These are phyloP conservation scores for Cladosporium sphaerospermum DNA, from an alignment of 2,329 filamentous ascomycete species.

Conservation along the genomic window DNA sequence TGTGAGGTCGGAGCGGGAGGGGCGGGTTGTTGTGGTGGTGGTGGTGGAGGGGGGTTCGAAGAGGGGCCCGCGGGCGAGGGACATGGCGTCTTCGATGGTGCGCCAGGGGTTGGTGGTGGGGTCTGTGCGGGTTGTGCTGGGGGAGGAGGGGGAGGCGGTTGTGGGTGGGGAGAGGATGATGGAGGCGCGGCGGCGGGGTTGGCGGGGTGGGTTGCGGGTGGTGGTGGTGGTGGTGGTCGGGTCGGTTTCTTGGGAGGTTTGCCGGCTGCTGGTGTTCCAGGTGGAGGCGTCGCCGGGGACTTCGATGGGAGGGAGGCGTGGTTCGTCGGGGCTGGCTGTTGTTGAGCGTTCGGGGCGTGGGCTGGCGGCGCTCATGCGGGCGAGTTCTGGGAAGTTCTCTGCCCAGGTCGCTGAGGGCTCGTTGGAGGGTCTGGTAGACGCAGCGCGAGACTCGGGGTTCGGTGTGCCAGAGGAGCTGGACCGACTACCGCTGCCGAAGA, in stretches of 20 bases:
- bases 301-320: not conserved
- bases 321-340: not conserved
- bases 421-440: conserved; percentile 17
- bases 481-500: conserved; percentile 19
- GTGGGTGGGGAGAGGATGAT: conserved; percentile 31
- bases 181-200: conserved; percentile 36
- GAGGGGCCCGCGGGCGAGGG: conserved; percentile 30
- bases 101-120: conserved; percentile 40
- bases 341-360: not conserved
- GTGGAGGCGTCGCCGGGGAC: not conserved
- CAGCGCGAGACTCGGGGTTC: not conserved
- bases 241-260: conserved; percentile 10
- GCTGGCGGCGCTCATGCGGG: conserved; percentile 17
- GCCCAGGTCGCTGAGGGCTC: conserved; percentile 23
- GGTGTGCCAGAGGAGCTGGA: conserved; percentile 10
- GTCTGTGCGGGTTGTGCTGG: conserved; percentile 19
- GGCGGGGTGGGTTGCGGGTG: conserved; percentile 20
- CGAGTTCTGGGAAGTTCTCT: conserved; percentile 25
- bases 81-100: conserved; percentile 42
- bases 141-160: conserved; percentile 5
- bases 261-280: not conserved
- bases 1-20: conserved; percentile 11
- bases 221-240: conserved; percentile 13
- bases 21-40: conserved; percentile 5
- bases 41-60: conserved; percentile 26